phyloP scores from a whole-genome alignment of 2,329 filamentous ascomycete species.

The Fusarium coicis region DNA sequence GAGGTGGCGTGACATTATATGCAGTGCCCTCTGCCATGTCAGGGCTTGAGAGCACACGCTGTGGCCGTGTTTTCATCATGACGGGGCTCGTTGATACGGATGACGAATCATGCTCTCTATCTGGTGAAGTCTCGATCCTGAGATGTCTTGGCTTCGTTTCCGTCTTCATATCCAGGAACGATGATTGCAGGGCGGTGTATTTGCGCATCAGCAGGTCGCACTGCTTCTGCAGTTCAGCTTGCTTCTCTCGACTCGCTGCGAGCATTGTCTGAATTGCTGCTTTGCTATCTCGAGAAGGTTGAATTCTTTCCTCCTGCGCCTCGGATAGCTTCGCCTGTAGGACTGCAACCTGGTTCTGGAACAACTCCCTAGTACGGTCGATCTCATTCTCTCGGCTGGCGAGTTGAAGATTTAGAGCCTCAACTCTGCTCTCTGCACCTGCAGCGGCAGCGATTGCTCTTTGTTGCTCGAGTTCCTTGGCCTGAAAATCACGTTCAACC shows the following conservation, averaged over 20 bases:
- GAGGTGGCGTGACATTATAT: constrained; percentile 57
- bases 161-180: constrained; percentile 59
- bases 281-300: constrained; percentile 46
- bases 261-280: constrained; percentile 58
- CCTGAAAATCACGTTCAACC: constrained; percentile 71
- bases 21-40: constrained; percentile 56
- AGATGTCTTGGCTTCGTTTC: constrained; percentile 41
- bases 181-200: constrained; percentile 63
- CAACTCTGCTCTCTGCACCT: constrained; percentile 67
- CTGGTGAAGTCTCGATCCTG: constrained; percentile 36
- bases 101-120: constrained; percentile 50
- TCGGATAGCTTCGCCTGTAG: constrained; percentile 60
- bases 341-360: constrained; percentile 59
- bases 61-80: constrained; percentile 50
- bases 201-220: constrained; percentile 61
- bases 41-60: constrained; percentile 57
- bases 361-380: constrained; percentile 54
- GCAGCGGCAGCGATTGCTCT: constrained; percentile 67
- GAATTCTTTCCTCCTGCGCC: constrained; percentile 45
- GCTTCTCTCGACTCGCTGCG: constrained; percentile 63
- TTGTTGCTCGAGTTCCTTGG: constrained; percentile 70
- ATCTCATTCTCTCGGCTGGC: constrained; percentile 61
- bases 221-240: constrained; percentile 64
- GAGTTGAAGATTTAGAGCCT: constrained; percentile 69
- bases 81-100: constrained; percentile 53